Base-by-base conservation (phyloP, 352 stramenopile species). In the Globisporangium carolinianum region DNA sequence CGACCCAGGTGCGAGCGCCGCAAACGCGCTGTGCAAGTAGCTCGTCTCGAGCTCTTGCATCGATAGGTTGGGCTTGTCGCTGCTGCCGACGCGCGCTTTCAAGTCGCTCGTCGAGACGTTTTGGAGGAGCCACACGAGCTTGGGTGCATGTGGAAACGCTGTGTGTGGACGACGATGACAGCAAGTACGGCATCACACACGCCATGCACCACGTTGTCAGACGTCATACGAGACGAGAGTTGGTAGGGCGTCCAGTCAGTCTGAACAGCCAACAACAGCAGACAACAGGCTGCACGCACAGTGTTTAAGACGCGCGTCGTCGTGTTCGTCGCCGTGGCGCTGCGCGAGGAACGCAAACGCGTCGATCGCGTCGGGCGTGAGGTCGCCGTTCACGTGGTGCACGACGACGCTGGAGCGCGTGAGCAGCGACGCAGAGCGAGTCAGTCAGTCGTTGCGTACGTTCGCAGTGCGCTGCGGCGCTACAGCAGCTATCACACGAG, bases 101-200 rank as follows among this genome's bases (percentile, higher is more conserved):
- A 93, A 17, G n/a, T 84, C 61, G 37, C 66, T 67, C 1, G 73
- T 81, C 7, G 68, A 75, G 4, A 85, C 60, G 57, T 91, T 87
- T 53, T 86, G 75, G 51, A 91, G 56, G 24, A 89, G 62, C 83
- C 83, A 93, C 24, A 87, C 32, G 32, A 93, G 63, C 62, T 86
- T 90, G 37, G 83, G 83, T 1, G 63, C 70, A n/a, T 93, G 83
- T 7, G 80, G 79, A 56, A 91, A 89, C 48, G 65, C 80, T 90
- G 47, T n/a, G 15, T 2, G 12, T 38, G 7, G 32, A 56, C 51
- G 4, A 53, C 17, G 42, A 11, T 24, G 4, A 37, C 9, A 15
- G 39, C 37, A 6, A 24, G 17, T 14, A 32, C 24, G 24, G 24
- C 24, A 3, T 32, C 24, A 32, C 2, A 32, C 24, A 32, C 24